Conservation (phyloP, 768 basidiomycete species). For the Lactarius pseudohatsudake region DNA sequence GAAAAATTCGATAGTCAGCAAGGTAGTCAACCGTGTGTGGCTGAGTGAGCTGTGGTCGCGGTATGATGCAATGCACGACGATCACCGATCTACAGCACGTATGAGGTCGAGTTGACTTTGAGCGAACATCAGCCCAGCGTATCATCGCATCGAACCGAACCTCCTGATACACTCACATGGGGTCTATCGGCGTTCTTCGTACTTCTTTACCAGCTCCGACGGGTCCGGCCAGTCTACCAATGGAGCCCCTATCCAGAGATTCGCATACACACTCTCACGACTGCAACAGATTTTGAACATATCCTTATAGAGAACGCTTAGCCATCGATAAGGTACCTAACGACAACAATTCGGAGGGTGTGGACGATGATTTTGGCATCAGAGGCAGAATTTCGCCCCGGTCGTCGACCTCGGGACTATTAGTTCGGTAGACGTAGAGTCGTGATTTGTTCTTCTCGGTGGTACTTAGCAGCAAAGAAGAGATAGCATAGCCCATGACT, state of each 20-base stretch:
- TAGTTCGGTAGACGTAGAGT: neutral
- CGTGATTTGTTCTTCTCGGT: neutral
- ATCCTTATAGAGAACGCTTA: neutral
- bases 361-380: neutral
- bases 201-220: neutral
- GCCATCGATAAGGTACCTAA: conserved; percentile 10
- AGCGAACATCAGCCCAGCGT: neutral
- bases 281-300: neutral
- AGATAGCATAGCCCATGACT: neutral
- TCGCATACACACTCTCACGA: neutral
- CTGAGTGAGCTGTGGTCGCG: neutral
- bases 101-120: no score
- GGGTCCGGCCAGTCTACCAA: neutral
- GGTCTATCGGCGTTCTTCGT: neutral
- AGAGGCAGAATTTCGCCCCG: neutral
- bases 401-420: neutral
- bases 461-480: neutral
- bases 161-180: no score
- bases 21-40: neutral
- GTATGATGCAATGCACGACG: neutral
- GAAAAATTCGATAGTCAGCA: no score
- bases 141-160: no score
- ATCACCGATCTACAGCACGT: neutral
- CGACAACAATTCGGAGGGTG: neutral
- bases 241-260: neutral